Conservation (phyloP, 257 asterid genomes). For the Salvia splendens region DNA sequence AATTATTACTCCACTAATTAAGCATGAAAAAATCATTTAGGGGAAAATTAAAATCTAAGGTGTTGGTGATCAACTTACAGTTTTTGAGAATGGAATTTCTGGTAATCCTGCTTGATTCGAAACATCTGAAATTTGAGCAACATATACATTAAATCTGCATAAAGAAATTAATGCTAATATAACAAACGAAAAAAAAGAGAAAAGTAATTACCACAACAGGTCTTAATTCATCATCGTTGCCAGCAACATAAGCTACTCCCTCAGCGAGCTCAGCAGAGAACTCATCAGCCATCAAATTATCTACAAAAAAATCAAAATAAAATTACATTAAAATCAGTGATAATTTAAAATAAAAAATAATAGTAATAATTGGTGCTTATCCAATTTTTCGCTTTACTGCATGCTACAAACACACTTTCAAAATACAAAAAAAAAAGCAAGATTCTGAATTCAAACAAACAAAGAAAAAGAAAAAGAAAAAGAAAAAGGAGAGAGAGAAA, state of each 20-base stretch:
- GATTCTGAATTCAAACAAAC: conserved; percentile 44
- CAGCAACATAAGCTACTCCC: conserved; percentile 93
- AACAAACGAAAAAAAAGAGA: not conserved
- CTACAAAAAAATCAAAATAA: conserved; percentile 41
- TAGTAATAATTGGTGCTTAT: not conserved
- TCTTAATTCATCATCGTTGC: conserved; percentile 81
- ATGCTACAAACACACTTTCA: conserved; percentile 27
- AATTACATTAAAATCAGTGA: conserved; percentile 34
- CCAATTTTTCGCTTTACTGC: conserved; percentile 11
- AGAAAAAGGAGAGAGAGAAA: not conserved
- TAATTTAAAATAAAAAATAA: not conserved
- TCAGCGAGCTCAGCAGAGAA: conserved; percentile 94
- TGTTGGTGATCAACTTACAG: conserved; percentile 46
- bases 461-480: conserved; percentile 35
- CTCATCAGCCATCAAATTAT: conserved; percentile 87
- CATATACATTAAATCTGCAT: not conserved
- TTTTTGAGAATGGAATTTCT: conserved; percentile 79
- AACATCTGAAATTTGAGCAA: conserved; percentile 51
- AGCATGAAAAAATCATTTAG: not conserved
- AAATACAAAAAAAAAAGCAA: conserved; percentile 26
- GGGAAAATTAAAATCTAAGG: conserved; percentile 10
- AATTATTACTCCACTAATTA: not conserved
- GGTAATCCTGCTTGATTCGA: conserved; percentile 92
- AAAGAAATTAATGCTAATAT: not conserved
- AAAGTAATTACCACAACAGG: conserved; percentile 82